These are phyloP conservation scores for Hortiboletus rubellus DNA, from an alignment of 1,284 basidiomycete species.

Conservation along the genomic window DNA sequence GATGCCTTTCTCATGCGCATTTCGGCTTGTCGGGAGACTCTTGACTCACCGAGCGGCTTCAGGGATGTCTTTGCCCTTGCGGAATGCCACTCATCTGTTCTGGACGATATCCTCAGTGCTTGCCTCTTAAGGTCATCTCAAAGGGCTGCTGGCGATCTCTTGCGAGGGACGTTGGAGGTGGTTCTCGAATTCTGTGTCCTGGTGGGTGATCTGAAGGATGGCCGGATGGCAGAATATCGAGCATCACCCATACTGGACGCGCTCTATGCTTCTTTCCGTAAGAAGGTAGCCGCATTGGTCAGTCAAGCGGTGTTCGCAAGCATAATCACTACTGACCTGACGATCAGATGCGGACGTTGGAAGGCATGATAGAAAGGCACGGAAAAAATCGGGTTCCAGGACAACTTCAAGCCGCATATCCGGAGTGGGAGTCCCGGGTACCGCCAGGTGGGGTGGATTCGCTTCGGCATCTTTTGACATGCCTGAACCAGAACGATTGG, in stretches of 20 bases:
- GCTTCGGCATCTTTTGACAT: conserved; percentile 48
- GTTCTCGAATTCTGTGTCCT: conserved; percentile 72
- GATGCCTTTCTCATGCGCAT: conserved; percentile 60
- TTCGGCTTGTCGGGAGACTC: conserved; percentile 30
- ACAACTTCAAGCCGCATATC: conserved; percentile 25
- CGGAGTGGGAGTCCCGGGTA: conserved; percentile 27
- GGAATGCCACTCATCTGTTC: conserved; percentile 62
- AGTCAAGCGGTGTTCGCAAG: conserved; percentile 29
- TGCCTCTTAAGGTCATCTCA: conserved; percentile 78
- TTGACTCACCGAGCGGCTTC: conserved; percentile 37
- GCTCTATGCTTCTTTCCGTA: conserved; percentile 54
- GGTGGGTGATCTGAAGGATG: conserved; percentile 59
- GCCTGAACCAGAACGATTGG: conserved; percentile 50
- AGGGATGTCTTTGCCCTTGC: conserved; percentile 78
- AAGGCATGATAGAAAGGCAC: conserved; percentile 41
- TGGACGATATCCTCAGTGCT: conserved; percentile 76
- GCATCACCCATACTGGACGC: conserved; percentile 57
- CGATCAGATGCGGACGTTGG: conserved; percentile 20
- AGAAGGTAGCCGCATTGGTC: conserved; percentile 59
- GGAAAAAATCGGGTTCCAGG: conserved; percentile 23
- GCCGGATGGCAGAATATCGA: conserved; percentile 57
- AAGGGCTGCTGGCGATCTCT: conserved; percentile 61
- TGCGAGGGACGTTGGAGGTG: conserved; percentile 65
- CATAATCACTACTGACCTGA: conserved; percentile 1
- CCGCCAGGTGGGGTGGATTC: conserved; percentile 50